These are phyloP conservation scores for Gamarada debralockiae DNA, from an alignment of 495 filamentous ascomycete genomes.

Conservation along the genomic window DNA sequence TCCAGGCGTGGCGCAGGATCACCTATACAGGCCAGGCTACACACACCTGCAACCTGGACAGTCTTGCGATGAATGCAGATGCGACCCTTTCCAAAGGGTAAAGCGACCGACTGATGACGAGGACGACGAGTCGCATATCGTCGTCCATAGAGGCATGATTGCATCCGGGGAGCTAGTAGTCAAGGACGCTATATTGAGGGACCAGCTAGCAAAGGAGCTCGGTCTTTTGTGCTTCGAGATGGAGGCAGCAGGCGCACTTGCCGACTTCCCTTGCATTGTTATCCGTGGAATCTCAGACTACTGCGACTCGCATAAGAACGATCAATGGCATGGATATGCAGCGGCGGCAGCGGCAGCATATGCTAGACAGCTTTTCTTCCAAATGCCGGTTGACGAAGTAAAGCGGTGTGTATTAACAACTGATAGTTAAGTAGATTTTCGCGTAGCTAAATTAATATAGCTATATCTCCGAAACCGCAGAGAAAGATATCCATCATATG, in stretches of 20 bases:
- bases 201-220: background rate
- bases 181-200: background rate
- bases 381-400: constrained; percentile 10
- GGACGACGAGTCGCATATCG: background rate
- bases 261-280: constrained; percentile 28
- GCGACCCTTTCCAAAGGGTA: background rate
- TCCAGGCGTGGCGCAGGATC: background rate
- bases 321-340: constrained; percentile 36
- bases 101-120: background rate
- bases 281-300: constrained; percentile 41
- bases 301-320: constrained; percentile 42
- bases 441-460: constrained; percentile 5
- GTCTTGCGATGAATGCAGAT: background rate
- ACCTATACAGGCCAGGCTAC: background rate
- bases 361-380: constrained; percentile 13
- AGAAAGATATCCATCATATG: constrained; percentile 22
- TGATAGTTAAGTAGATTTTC: constrained; percentile 6
- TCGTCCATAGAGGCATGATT: background rate
- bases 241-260: background rate
- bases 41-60: background rate
- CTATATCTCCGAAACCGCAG: constrained; percentile 10
- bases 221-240: background rate
- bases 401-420: constrained; percentile 7
- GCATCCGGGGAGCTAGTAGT: background rate
- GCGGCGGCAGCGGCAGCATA: constrained; percentile 34